phyloP scores from a whole-genome alignment of 345 rosid genomes.

The Abelmoschus esculentus region DNA sequence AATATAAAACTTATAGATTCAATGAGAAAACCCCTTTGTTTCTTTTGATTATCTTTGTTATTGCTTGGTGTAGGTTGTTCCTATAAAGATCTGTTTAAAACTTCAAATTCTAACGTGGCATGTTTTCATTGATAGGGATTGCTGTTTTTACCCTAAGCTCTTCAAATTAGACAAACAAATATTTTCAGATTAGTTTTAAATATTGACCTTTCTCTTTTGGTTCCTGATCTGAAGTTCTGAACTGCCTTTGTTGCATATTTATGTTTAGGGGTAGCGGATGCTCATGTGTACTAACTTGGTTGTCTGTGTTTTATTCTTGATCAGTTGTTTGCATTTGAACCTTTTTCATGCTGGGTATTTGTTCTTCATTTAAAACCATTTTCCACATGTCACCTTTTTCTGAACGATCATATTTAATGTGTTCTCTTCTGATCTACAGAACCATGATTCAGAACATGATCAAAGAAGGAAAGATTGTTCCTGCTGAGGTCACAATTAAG shows the following conservation, averaged over 20 bases:
- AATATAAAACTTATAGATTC: not conserved
- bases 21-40: not conserved
- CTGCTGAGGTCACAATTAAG: conserved; percentile 75
- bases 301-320: not conserved
- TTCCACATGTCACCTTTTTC: not conserved
- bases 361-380: not conserved
- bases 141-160: not conserved
- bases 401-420: not conserved
- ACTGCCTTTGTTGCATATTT: not conserved
- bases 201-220: not conserved
- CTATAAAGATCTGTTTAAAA: not conserved
- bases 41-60: not conserved
- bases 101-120: not conserved
- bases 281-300: not conserved
- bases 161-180: not conserved
- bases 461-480: conserved; percentile 74
- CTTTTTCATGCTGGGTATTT: not conserved
- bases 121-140: not conserved
- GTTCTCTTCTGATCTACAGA: conserved; percentile 24
- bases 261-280: not conserved
- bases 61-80: not conserved
- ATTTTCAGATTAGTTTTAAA: not conserved
- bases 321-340: not conserved
- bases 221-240: not conserved
- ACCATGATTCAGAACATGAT: conserved; percentile 59